Evolutionary conservation across 148 eudicot genomes (phyloP), one percentile per base, ranked within the genome.

Genomic region (Euryodendron excelsum): DNA sequence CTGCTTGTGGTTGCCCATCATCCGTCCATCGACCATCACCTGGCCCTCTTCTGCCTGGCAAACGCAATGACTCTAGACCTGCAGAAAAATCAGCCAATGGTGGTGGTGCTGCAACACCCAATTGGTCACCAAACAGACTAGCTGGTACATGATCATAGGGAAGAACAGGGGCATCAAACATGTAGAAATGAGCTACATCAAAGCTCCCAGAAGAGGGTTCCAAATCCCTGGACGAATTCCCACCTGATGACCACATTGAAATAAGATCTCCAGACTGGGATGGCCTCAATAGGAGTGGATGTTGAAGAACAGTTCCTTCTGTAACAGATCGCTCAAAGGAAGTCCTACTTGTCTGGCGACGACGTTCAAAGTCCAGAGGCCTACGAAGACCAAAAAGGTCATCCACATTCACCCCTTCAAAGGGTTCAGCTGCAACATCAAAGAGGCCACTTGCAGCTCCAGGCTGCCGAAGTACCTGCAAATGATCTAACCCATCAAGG

Each of bases 11-110:
- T 82, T 86, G 98, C 71, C 99, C 99, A 83, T 96, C 99, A 84
- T 96, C 99, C 65, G 95, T 91, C 99, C 99, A 96, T 55, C 99
- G 86, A 76, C 99, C 99, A 84, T 92, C 98, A 85, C 94, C 98
- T 71, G 97, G 88, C 79, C 96, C 97, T 82, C 99, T 90, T 73
- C 98, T 90, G 52, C 92, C 92, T n/a, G 88, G 80, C 60, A 84
- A 74, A 23, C 90, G 97, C 78, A 93, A 78, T 0, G 97, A 91
- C 77, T 91, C 96, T 83, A 91, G 87, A 82, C 99, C 99, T 58
- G 93, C 87, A 77, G 99, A 91, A 63, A 86, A 90, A 78, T 93
- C 97, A 80, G 91, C 81, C 79, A 90, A 82, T 63, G 91, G 85
- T 61, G 92, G 93, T 53, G 91, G 92, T 69, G 90, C 93, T 12